phyloP scores from a whole-genome alignment of 352 stramenopile species.

The Phytophthora rubi region DNA sequence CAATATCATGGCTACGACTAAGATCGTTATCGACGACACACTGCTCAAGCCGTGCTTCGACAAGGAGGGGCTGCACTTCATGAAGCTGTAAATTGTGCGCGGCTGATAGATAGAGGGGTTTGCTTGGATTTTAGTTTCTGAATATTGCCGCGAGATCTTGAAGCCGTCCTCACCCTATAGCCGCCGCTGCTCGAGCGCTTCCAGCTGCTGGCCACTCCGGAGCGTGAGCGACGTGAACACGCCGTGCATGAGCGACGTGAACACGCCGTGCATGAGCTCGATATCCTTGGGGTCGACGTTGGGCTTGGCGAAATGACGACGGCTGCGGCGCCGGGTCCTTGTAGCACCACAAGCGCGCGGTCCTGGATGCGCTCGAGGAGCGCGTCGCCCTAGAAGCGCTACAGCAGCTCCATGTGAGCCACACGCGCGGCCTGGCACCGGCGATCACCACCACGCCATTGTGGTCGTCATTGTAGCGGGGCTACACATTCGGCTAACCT shows the following conservation, averaged over 20 bases:
- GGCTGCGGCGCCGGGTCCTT: slow-evolving; percentile 92
- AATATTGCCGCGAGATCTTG: slow-evolving; percentile 84
- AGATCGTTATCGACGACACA: too few species aligned
- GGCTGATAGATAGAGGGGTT: too few species aligned
- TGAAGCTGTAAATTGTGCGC: too few species aligned
- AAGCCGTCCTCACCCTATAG: slow-evolving; percentile 99
- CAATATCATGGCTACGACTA: too few species aligned
- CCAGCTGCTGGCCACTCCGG: slow-evolving; percentile 53
- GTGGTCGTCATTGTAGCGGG: slow-evolving; percentile 63
- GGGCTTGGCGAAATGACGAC: slow-evolving; percentile 82
- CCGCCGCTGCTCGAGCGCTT: slow-evolving; percentile 95
- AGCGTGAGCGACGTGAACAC: slow-evolving; percentile 82
- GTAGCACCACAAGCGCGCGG: slow-evolving; percentile 95
- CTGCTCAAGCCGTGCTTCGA: too few species aligned
- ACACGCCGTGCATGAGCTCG: slow-evolving; percentile 96
- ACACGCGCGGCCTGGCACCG: slow-evolving; percentile 96
- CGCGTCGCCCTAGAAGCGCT: slow-evolving; percentile 91
- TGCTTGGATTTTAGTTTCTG: too few species aligned
- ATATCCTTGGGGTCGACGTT: slow-evolving; percentile 92
- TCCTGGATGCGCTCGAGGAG: slow-evolving; percentile 94
- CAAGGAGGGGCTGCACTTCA: too few species aligned
- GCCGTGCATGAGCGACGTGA: slow-evolving; percentile 97
- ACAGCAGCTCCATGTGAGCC: slow-evolving; percentile 92
- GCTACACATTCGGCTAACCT: too few species aligned
- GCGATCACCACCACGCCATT: slow-evolving; percentile 98